Evolutionary conservation across 2,329 filamentous ascomycete genomes (phyloP).

Genomic region (Beauveria asiatica): DNA sequence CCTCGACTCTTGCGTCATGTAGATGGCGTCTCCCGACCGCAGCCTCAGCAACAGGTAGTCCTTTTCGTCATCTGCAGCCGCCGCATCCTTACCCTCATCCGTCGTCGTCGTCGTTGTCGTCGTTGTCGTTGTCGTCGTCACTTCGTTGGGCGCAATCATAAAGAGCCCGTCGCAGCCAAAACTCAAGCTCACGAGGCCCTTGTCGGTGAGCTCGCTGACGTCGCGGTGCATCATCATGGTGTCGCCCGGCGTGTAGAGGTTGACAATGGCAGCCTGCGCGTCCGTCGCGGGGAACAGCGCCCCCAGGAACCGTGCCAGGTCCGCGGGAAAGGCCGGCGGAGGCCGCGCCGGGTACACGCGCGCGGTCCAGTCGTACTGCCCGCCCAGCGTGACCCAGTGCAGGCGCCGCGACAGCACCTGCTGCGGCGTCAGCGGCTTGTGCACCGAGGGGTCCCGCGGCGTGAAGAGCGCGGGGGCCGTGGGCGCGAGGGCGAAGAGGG

Average conservation of each 20-base stretch:
- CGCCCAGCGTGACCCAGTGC: conserved; percentile 89
- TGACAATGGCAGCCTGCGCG: conserved; percentile 86
- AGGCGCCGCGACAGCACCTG: conserved; percentile 71
- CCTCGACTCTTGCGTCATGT: conserved; percentile 74
- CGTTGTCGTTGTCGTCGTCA: conserved; percentile 11
- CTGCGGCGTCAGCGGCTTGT: conserved; percentile 61
- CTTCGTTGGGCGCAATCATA: conserved; percentile 60
- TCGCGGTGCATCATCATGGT: conserved; percentile 90
- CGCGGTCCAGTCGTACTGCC: conserved; percentile 92
- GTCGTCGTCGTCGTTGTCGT: conserved; percentile 14
- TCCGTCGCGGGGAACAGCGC: conserved; percentile 66
- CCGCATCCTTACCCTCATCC: conserved; percentile 29
- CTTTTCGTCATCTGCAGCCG: conserved; percentile 25
- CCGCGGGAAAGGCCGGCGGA: conserved; percentile 65
- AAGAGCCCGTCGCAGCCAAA: conserved; percentile 88
- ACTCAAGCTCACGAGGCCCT: conserved; percentile 74
- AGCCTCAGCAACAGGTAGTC: conserved; percentile 56
- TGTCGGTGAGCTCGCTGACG: conserved; percentile 76
- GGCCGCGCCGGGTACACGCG: conserved; percentile 64
- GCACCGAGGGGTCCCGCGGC: conserved; percentile 65
- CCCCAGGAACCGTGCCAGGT: conserved; percentile 61
- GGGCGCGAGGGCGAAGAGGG: conserved; percentile 47
- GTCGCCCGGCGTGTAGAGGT: conserved; percentile 84
- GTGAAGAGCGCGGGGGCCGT: conserved; percentile 42
- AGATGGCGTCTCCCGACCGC: conserved; percentile 78